A percentile compares a stretch with the other conserved stretches of the same genome.
These are phyloP conservation scores for Talaromyces thailandensis DNA, from an alignment of 495 filamentous ascomycete species.

Conservation along the genomic window DNA sequence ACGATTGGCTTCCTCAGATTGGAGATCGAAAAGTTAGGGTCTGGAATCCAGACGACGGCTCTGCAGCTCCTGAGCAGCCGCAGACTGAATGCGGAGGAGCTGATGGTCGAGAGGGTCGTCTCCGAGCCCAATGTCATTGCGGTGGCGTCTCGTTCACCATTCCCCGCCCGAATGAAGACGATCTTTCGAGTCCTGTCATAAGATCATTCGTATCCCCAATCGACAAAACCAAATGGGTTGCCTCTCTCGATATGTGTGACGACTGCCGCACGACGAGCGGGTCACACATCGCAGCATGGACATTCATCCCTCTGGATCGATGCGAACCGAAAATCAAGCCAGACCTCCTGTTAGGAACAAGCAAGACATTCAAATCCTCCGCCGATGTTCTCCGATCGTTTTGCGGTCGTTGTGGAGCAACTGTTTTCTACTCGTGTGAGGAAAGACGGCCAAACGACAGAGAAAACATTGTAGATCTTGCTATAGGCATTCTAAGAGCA, in stretches of 20 bases:
- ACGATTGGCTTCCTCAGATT: conserved; percentile 21
- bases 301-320: conserved; percentile 22
- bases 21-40: conserved; percentile 16
- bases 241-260: conserved; percentile 37
- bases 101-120: conserved; percentile 5
- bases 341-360: conserved; percentile 32
- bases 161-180: conserved; percentile 19
- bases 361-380: conserved; percentile 35
- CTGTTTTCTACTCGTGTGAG: conserved; percentile 37
- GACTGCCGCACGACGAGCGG: conserved; percentile 41
- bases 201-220: conserved; percentile 31
- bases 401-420: conserved; percentile 43
- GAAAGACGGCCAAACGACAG: conserved; percentile 12
- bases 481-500: conserved; percentile 38
- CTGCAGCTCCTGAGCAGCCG: background rate
- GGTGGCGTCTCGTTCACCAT: conserved; percentile 37
- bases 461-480: conserved; percentile 39
- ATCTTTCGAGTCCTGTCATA: conserved; percentile 20
- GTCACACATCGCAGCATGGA: conserved; percentile 38
- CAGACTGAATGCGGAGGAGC: background rate
- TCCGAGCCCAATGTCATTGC: conserved; percentile 40
- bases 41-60: conserved; percentile 9
- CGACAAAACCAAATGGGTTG: conserved; percentile 29
- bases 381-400: conserved; percentile 39
- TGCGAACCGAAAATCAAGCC: conserved; percentile 1